Conservation (phyloP, 192 early-diverging fungal genomes). For the Helicostylum pulchrum region DNA sequence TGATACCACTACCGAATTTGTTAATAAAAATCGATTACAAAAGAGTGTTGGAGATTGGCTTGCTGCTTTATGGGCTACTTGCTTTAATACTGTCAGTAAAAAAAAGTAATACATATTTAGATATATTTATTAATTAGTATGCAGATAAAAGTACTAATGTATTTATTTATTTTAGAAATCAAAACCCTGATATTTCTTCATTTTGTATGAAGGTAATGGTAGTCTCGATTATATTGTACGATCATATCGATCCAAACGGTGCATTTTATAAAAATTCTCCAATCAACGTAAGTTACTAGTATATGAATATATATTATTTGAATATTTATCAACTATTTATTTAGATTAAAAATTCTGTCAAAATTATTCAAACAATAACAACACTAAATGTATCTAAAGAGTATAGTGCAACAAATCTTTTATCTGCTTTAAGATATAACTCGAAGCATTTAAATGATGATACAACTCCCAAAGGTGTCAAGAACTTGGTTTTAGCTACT, state of each 20-base stretch:
- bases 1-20: conserved; percentile 70
- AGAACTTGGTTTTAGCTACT: conserved; percentile 43
- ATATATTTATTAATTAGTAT: neutral
- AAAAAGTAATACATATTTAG: conserved; percentile 37
- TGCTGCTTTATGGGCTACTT: conserved; percentile 71
- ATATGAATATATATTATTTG: neutral
- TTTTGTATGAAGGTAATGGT: conserved; percentile 88
- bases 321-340: neutral
- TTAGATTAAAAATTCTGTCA: conserved; percentile 38
- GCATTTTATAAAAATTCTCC: conserved; percentile 73
- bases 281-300: conserved; percentile 80
- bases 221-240: conserved; percentile 85
- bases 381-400: conserved; percentile 30
- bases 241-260: conserved; percentile 80
- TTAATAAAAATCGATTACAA: conserved; percentile 45
- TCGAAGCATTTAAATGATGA: conserved; percentile 81
- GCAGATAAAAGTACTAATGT: neutral
- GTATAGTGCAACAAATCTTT: conserved; percentile 48
- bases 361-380: conserved; percentile 36
- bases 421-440: conserved; percentile 73
- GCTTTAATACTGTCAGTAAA: conserved; percentile 76
- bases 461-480: conserved; percentile 67
- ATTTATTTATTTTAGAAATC: conserved; percentile 37
- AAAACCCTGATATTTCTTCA: conserved; percentile 56
- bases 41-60: conserved; percentile 68